phyloP scores from a whole-genome alignment of 352 stramenopile species.

The Phytopythium sindhum region DNA sequence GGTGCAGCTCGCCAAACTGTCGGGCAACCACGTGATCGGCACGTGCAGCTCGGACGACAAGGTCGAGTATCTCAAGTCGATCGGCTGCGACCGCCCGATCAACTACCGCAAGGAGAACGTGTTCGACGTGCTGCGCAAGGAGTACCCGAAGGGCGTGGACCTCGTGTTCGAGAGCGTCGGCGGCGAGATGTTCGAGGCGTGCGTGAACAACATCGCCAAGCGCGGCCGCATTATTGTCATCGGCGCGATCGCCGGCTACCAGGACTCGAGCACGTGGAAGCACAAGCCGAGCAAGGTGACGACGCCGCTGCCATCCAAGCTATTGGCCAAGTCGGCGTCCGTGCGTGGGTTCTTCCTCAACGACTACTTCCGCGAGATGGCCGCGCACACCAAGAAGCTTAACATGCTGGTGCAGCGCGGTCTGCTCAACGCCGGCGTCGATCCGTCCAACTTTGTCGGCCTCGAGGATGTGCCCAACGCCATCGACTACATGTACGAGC shows the following conservation, averaged over 20 bases:
- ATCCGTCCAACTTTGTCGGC: slow-evolving; percentile 41
- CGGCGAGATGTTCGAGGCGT: slow-evolving; percentile 20
- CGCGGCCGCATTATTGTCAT: slow-evolving; percentile 43
- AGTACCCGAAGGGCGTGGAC: slow-evolving; percentile 16
- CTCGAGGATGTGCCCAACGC: slow-evolving; percentile 60
- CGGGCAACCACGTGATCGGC: slow-evolving; percentile 65
- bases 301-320: slow-evolving; percentile 32
- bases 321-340: slow-evolving; percentile 38
- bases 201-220: slow-evolving; percentile 27
- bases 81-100: slow-evolving; percentile 51
- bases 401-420: slow-evolving; percentile 36
- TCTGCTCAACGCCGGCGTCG: slow-evolving; percentile 41
- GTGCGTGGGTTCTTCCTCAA: slow-evolving; percentile 47
- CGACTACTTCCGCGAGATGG: slow-evolving; percentile 24
- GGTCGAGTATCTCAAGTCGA: slow-evolving; percentile 51
- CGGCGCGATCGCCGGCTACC: slow-evolving; percentile 38
- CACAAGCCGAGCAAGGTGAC: slow-evolving; percentile 21
- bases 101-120: slow-evolving; percentile 51
- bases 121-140: slow-evolving; percentile 13
- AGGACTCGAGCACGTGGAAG: slow-evolving; percentile 50
- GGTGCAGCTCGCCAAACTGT: slow-evolving; percentile 68
- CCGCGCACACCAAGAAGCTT: slow-evolving; percentile 41
- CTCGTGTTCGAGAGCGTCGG: slow-evolving; percentile 13
- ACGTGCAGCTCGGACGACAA: slow-evolving; percentile 68
- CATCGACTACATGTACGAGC: slow-evolving; percentile 71